phyloP scores from a whole-genome alignment of 2,329 filamentous ascomycete genomes.

The Diaporthe sp. region DNA sequence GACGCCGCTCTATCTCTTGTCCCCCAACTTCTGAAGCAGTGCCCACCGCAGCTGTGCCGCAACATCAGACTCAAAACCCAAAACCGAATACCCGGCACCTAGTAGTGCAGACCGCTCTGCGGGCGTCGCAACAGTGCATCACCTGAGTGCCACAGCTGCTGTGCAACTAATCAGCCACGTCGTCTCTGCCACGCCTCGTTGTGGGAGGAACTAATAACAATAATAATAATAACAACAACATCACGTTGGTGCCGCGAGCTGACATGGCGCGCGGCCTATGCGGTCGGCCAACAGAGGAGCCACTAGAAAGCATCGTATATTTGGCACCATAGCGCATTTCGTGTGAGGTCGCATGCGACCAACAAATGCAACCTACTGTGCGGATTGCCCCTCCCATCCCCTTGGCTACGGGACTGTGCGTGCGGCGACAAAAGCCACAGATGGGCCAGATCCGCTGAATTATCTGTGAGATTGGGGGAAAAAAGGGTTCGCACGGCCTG shows the following conservation, averaged over 20 bases:
- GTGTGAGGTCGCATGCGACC: neutral
- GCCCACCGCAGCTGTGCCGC: slow-evolving; percentile 9
- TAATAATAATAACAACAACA: neutral
- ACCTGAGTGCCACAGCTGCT: neutral
- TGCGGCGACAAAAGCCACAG: neutral
- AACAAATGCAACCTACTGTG: neutral
- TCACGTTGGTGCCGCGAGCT: neutral
- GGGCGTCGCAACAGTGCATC: slow-evolving; percentile 5
- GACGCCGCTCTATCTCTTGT: neutral
- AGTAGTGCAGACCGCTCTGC: slow-evolving; percentile 26
- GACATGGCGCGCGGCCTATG: neutral
- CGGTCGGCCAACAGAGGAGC: neutral
- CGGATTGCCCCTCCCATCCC: neutral
- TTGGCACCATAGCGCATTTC: slow-evolving; percentile 18
- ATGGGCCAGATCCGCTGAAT: neutral
- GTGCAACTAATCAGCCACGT: slow-evolving; percentile 13
- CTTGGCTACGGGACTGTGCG: slow-evolving; percentile 17
- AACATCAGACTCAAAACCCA: slow-evolving; percentile 26
- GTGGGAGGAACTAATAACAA: neutral
- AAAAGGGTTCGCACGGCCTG: slow-evolving; percentile 1
- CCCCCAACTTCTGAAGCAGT: slow-evolving; percentile 26
- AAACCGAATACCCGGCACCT: slow-evolving; percentile 22
- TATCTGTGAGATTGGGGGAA: neutral
- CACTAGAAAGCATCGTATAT: neutral
- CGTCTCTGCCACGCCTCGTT: neutral